A percentile compares a stretch with the other conserved stretches of the same genome.
Conservation (phyloP, 192 early-diverging fungal species). For the Oehlia diaphana region DNA sequence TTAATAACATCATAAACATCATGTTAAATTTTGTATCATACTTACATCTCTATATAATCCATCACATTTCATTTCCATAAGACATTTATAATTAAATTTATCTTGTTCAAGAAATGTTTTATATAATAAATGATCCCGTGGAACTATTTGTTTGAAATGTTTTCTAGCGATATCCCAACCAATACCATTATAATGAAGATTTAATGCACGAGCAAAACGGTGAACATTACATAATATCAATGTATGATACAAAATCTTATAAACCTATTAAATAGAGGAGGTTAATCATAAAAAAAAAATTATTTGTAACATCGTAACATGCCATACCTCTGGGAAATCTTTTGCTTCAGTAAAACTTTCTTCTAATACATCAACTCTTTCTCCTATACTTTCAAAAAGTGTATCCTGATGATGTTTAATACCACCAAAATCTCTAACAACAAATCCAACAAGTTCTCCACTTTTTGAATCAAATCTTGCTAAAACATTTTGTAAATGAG, state of each 20-base stretch:
- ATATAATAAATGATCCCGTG: slow-evolving; percentile 44
- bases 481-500: slow-evolving; percentile 64
- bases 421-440: slow-evolving; percentile 70
- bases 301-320: not conserved
- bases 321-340: slow-evolving; percentile 26
- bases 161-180: slow-evolving; percentile 62
- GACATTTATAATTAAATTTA: slow-evolving; percentile 56
- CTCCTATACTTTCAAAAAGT: slow-evolving; percentile 45
- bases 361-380: slow-evolving; percentile 52
- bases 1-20: too few species aligned
- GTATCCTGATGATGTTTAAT: slow-evolving; percentile 60
- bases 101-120: slow-evolving; percentile 45
- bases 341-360: slow-evolving; percentile 57
- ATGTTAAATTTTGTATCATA: not conserved
- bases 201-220: slow-evolving; percentile 58
- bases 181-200: slow-evolving; percentile 56
- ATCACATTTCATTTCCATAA: slow-evolving; percentile 68
- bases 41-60: slow-evolving; percentile 64
- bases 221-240: slow-evolving; percentile 60
- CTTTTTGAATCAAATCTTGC: slow-evolving; percentile 52
- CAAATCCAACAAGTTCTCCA: slow-evolving; percentile 55
- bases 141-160: slow-evolving; percentile 47
- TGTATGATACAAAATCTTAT: slow-evolving; percentile 62
- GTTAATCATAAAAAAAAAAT: not conserved
- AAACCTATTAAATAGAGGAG: slow-evolving; percentile 43